These are phyloP conservation scores for Candida berthetii DNA, from an alignment of 805 yeast species.

Conservation along the genomic window DNA sequence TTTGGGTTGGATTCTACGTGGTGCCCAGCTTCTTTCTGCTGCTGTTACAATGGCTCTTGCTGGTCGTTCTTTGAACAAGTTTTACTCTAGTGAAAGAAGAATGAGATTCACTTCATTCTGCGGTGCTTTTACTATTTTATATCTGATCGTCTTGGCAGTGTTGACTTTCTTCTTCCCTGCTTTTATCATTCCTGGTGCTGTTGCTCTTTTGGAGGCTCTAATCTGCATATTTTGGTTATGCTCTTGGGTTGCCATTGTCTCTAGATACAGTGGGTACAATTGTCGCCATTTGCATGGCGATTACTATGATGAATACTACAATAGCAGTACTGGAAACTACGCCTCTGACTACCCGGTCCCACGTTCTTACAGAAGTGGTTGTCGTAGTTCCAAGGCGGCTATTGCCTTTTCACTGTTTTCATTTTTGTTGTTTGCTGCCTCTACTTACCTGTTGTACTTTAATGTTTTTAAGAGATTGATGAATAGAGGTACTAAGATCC, in stretches of 20 bases:
- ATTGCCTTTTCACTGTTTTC: conserved; percentile 26
- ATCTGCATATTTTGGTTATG: conserved; percentile 25
- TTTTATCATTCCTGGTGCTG: conserved; percentile 19
- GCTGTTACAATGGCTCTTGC: conserved; percentile 24
- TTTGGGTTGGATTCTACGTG: conserved; percentile 11
- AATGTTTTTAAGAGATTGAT: conserved; percentile 20
- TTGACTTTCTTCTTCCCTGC: conserved; percentile 13
- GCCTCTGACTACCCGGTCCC: conserved; percentile 10
- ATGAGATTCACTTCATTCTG: conserved; percentile 25
- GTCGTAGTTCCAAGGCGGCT: conserved; percentile 23
- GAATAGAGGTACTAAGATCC: background rate
- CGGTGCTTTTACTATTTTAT: conserved; percentile 22
- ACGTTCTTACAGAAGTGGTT: conserved; percentile 10
- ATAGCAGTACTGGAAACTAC: conserved; percentile 4
- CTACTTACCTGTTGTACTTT: conserved; percentile 17
- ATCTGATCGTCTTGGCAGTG: conserved; percentile 17
- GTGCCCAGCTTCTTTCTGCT: conserved; percentile 20
- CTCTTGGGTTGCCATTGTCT: conserved; percentile 27
- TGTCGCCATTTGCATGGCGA: conserved; percentile 12
- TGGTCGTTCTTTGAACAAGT: conserved; percentile 17
- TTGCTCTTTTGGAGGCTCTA: conserved; percentile 21
- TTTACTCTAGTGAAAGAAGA: conserved; percentile 18
- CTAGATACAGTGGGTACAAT: conserved; percentile 21
- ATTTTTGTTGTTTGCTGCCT: conserved; percentile 20
- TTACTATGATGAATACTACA: conserved; percentile 7